Conservation (phyloP, 139 green algal species). For the Protoeuglena noctilucae region DNA sequence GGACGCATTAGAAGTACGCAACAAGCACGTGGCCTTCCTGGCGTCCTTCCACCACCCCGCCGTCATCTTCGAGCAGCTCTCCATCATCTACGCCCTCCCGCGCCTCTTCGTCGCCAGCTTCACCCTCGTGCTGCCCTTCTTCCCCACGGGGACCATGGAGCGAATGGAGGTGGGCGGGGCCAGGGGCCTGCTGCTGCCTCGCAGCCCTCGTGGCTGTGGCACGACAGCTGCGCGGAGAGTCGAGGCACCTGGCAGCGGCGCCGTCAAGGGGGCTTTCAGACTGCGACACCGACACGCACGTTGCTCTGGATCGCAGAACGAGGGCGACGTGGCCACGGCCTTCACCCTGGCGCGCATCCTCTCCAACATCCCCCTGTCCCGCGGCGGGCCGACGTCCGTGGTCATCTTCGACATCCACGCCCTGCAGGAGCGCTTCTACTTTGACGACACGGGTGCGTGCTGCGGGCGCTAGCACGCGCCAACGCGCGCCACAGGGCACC, state of each 20-base stretch:
- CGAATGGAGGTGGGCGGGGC: too few species aligned
- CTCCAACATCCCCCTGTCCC: slow-evolving; percentile 78
- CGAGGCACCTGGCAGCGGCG: too few species aligned
- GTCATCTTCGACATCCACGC: slow-evolving; percentile 99
- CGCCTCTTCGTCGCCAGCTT: slow-evolving; percentile 90
- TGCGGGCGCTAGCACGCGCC: too few species aligned
- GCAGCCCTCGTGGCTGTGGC: too few species aligned
- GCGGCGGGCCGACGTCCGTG: slow-evolving; percentile 74
- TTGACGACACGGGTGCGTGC: slow-evolving; percentile 90
- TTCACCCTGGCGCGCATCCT: slow-evolving; percentile 91
- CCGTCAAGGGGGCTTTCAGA: too few species aligned
- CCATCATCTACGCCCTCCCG: slow-evolving; percentile 89
- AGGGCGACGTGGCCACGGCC: slow-evolving; percentile 84
- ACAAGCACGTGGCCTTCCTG: slow-evolving; percentile 90
- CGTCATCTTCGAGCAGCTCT: slow-evolving; percentile 91
- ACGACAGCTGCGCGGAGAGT: too few species aligned
- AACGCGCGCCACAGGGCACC: too few species aligned
- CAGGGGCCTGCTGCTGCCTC: too few species aligned
- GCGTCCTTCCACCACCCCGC: slow-evolving; percentile 80
- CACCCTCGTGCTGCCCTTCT: slow-evolving; percentile 95
- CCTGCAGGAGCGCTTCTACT: slow-evolving; percentile 96
- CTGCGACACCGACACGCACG: too few species aligned
- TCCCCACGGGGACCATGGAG: too few species aligned
- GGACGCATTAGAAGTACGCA: slow-evolving; percentile 70
- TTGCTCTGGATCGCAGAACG: slow-evolving; percentile 57